Conservation (phyloP, 2,329 filamentous ascomycete species). For the Colletotrichum sp. region DNA sequence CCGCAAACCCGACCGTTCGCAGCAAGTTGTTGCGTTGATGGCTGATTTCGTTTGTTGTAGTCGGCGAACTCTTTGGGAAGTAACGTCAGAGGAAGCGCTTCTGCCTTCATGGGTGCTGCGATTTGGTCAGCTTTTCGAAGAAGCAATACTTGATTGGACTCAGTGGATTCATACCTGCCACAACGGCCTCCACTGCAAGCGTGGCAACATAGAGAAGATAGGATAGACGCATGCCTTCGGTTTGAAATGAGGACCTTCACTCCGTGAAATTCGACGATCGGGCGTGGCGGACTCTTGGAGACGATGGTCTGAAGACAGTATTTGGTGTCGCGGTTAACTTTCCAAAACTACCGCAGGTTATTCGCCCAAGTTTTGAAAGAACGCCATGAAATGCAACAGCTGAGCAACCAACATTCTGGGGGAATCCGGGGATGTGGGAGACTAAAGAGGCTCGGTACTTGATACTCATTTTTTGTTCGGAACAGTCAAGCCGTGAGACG, state of each 20-base stretch:
- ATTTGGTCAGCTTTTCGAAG: background rate
- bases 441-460: background rate
- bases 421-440: background rate
- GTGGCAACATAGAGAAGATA: background rate
- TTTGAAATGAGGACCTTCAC: background rate
- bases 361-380: background rate
- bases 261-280: too few species aligned
- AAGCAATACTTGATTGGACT: too few species aligned
- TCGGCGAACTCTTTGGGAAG: background rate
- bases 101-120: background rate
- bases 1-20: constrained; percentile 2
- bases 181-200: background rate
- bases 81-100: background rate
- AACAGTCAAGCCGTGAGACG: constrained; percentile 14
- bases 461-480: constrained; percentile 15
- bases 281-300: background rate
- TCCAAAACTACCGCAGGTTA: rapidly evolving
- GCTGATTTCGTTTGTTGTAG: background rate
- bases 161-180: background rate
- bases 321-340: background rate
- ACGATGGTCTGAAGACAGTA: background rate
- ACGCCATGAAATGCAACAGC: background rate
- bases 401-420: background rate
- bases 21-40: background rate
- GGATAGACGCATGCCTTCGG: background rate